These are phyloP conservation scores for Solanum hybrid DNA, from an alignment of 305 asterid genomes.

Conservation along the genomic window DNA sequence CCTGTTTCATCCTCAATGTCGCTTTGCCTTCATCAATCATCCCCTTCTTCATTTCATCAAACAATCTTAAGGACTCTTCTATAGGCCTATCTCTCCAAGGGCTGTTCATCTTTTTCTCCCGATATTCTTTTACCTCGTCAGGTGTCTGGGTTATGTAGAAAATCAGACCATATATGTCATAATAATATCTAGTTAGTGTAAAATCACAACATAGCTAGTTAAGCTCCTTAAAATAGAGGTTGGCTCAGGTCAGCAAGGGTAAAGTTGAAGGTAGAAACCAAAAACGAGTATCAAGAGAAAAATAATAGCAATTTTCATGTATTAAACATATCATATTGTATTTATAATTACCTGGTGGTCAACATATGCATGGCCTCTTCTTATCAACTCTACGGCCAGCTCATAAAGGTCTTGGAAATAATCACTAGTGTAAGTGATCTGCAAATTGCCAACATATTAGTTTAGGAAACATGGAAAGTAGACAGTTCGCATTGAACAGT, in stretches of 20 bases:
- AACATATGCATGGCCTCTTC: conserved; percentile 81
- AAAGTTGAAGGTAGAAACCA: background rate
- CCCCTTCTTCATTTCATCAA: conserved; percentile 76
- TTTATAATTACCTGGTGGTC: conserved; percentile 72
- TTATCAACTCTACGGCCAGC: conserved; percentile 80
- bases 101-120: conserved; percentile 75
- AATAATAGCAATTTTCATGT: background rate
- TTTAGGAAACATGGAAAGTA: background rate
- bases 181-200: background rate
- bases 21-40: conserved; percentile 87
- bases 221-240: background rate
- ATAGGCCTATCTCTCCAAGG: conserved; percentile 81
- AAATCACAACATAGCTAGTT: background rate
- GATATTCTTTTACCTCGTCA: conserved; percentile 74
- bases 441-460: conserved; percentile 16
- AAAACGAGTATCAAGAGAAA: background rate
- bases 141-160: conserved; percentile 38
- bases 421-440: conserved; percentile 92
- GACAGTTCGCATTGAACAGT: background rate
- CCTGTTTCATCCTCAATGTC: conserved; percentile 93
- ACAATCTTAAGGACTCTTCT: conserved; percentile 67
- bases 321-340: background rate
- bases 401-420: conserved; percentile 88
- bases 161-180: background rate
- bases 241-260: background rate